Base-by-base conservation (phyloP, 257 asterid genomes). In the Ophiorrhiza pumila region DNA sequence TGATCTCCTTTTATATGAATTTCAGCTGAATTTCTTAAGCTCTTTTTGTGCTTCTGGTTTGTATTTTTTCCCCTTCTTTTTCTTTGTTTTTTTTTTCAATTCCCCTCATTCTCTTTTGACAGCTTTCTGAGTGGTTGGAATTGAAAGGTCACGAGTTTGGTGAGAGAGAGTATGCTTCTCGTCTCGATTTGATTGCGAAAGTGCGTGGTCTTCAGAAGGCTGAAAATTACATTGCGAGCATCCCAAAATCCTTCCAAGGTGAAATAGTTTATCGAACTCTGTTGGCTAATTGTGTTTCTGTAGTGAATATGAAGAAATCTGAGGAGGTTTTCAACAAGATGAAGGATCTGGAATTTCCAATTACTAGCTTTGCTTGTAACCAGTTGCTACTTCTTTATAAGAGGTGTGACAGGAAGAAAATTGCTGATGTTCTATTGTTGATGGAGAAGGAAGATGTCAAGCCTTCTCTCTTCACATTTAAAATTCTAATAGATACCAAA, bases 41-140 rank as follows among this genome's bases (percentile, higher is more conserved):
- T 5, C 6, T 32, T 12, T 27, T 46, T 72, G 37, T 37, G 7
- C 29, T 25, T 46, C 39, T 66, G 64, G 63, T 58, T 45, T 50
- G n/a, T n/a, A n/a, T 58, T 56, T 55, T 52, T 53, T 53, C 34
- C 18, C 13, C 25, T 22, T 31, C 71, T 49, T 80, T 81, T 42
- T 27, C 67, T 49, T 77, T 71, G n/a, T n/a, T n/a, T 45, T 50
- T 58, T 56, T 55, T 52, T 53, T 53, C 34, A 34, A 66, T 39
- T 34, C 18, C 13, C 25, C 27, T 31, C 71, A 57, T 80, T 81
- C 47, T 27, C 67, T 49, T 77, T 71, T 78, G 85, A 76, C 92
- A 90, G 97, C 79, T 93, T 31, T 89, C 91, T 3, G 91, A 90
- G 74, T 93, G 97, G 93, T 56, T 84, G 83, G 87, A 87, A 79